phyloP scores from a whole-genome alignment of 345 rosid species.

The Nasturtium officinale region DNA sequence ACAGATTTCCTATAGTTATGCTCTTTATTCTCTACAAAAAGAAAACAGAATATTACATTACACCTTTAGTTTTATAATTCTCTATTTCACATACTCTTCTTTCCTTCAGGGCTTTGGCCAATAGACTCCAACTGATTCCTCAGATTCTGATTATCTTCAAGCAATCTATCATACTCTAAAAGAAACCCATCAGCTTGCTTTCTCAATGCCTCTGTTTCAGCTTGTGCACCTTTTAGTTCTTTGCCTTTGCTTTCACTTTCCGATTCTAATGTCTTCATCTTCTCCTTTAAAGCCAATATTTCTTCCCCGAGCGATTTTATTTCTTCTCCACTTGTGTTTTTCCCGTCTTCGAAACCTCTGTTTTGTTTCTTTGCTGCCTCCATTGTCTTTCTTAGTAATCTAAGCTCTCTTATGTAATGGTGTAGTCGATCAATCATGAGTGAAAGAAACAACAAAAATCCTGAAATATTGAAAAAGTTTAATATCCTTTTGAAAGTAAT shows the following conservation, averaged over 20 bases:
- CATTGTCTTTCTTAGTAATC: conserved; percentile 72
- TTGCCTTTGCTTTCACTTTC: conserved; percentile 54
- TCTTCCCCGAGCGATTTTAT: conserved; percentile 56
- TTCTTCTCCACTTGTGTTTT: conserved; percentile 51
- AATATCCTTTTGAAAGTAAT: not conserved
- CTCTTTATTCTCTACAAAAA: conserved; percentile 14
- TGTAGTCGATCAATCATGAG: conserved; percentile 88
- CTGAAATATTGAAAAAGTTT: conserved; percentile 42
- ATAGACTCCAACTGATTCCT: conserved; percentile 66
- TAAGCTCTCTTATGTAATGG: conserved; percentile 83
- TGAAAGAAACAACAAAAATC: conserved; percentile 73
- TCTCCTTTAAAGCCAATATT: conserved; percentile 45
- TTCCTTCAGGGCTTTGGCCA: conserved; percentile 53
- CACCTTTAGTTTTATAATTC: not conserved
- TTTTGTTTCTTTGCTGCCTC: conserved; percentile 74
- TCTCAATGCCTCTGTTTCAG: conserved; percentile 62
- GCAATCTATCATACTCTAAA: conserved; percentile 67
- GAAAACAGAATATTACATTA: conserved; percentile 22
- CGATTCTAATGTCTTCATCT: conserved; percentile 56
- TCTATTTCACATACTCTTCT: conserved; percentile 50
- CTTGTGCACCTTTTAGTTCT: conserved; percentile 60
- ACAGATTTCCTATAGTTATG: not conserved
- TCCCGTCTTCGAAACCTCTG: conserved; percentile 62
- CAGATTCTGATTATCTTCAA: conserved; percentile 75
- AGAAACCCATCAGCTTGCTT: conserved; percentile 78